Evolutionary conservation across 148 eudicot genomes (phyloP).

Genomic region (Dianthus caryophyllus): DNA sequence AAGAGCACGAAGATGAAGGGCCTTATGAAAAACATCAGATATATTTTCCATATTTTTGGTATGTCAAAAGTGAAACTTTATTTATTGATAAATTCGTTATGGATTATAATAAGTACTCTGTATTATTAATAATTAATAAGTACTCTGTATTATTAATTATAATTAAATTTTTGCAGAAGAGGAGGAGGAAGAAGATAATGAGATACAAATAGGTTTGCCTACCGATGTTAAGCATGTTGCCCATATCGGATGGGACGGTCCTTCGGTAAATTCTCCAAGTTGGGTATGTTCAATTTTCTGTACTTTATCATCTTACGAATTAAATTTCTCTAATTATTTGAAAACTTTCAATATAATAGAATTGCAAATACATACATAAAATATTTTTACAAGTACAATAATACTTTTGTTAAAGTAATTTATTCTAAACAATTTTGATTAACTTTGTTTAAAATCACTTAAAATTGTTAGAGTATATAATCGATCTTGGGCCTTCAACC

Average conservation of each 20-base stretch:
- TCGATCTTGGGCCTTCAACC: too few species aligned
- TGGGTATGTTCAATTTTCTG: slow-evolving; percentile 51
- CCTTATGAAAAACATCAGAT: slow-evolving; percentile 55
- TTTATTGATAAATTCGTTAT: too few species aligned
- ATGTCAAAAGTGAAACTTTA: not conserved
- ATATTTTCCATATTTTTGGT: slow-evolving; percentile 60
- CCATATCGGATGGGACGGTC: slow-evolving; percentile 86
- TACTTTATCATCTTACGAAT: too few species aligned
- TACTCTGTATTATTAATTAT: not conserved
- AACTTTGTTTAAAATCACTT: too few species aligned
- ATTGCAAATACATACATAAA: too few species aligned
- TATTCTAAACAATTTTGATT: too few species aligned
- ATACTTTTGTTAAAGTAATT: too few species aligned
- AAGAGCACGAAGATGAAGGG: slow-evolving; percentile 61
- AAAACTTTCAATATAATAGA: too few species aligned
- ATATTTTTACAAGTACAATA: too few species aligned
- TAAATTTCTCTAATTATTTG: too few species aligned
- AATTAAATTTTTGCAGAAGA: slow-evolving; percentile 33
- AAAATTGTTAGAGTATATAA: too few species aligned
- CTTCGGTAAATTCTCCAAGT: slow-evolving; percentile 52
- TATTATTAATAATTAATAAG: not conserved
- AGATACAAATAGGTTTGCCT: slow-evolving; percentile 74
- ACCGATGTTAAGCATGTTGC: slow-evolving; percentile 95
- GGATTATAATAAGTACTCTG: too few species aligned
- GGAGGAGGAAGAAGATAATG: slow-evolving; percentile 57